These are phyloP conservation scores for Pythium coloratum DNA, from an alignment of 352 stramenopile species.

Conservation along the genomic window DNA sequence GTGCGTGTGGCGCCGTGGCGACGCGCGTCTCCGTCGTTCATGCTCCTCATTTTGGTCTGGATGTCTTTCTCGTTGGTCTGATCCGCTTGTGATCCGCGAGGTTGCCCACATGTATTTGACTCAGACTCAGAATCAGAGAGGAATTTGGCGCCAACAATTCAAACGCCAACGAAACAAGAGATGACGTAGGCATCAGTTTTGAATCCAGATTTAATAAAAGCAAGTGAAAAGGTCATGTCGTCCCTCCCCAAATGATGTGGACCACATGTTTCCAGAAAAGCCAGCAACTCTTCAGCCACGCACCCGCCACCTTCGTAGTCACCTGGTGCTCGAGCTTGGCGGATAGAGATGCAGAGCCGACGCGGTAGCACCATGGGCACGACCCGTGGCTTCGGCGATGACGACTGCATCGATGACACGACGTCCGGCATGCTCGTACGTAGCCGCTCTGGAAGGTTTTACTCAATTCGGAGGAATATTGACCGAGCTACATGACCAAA, in stretches of 20 bases:
- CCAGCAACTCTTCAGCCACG: slow-evolving; percentile 12
- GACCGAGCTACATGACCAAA: background rate
- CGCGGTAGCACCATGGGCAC: slow-evolving; percentile 10
- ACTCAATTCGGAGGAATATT: background rate
- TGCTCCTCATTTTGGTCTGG: background rate
- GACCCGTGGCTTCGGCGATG: slow-evolving; percentile 31
- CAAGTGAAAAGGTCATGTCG: slow-evolving; percentile 7
- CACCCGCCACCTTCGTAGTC: background rate
- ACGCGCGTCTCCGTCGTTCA: background rate
- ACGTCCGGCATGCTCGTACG: slow-evolving; percentile 46
- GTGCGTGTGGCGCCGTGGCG: background rate
- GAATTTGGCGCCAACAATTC: slow-evolving; percentile 30
- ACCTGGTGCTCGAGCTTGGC: background rate
- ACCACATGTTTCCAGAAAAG: slow-evolving; percentile 26
- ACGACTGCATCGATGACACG: slow-evolving; percentile 31
- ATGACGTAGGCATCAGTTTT: slow-evolving; percentile 9
- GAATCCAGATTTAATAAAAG: background rate
- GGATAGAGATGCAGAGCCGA: slow-evolving; percentile 6
- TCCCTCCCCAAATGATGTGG: slow-evolving; percentile 16
- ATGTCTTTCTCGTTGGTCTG: slow-evolving; percentile 7
- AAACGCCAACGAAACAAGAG: slow-evolving; percentile 17
- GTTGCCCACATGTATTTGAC: background rate
- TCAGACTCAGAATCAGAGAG: slow-evolving; percentile 15
- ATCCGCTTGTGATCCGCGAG: background rate
- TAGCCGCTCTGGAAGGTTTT: background rate